These are phyloP conservation scores for Neurospora sp. DNA, from an alignment of 2,329 filamentous ascomycete species.

Conservation along the genomic window DNA sequence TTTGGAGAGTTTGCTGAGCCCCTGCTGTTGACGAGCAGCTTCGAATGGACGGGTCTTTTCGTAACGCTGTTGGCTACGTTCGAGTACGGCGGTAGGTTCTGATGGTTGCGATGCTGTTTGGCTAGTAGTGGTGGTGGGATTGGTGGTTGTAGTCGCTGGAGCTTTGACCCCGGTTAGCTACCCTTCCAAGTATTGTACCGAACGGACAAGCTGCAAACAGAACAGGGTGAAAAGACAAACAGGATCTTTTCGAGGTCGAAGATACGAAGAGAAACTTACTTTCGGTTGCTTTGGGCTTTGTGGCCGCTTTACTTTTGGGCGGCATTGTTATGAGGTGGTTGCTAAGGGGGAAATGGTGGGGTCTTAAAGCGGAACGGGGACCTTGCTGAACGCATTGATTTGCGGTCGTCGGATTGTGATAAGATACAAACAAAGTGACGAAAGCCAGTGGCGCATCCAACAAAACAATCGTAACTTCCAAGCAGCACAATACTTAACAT, in stretches of 20 bases:
- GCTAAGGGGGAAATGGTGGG: conserved; percentile 7
- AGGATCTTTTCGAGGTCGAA: not conserved
- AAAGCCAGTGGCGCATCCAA: not conserved
- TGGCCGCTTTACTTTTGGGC: conserved; percentile 22
- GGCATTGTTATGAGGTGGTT: conserved; percentile 20
- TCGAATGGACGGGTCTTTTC: conserved; percentile 41
- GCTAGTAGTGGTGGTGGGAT: conserved; percentile 3
- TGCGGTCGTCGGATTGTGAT: not conserved
- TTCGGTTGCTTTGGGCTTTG: conserved; percentile 22
- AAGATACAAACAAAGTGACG: not conserved
- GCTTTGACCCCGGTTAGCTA: not conserved
- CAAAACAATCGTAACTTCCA: not conserved
- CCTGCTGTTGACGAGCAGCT: conserved; percentile 32
- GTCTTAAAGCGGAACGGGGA: conserved; percentile 1
- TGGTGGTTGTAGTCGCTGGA: conserved; percentile 1
- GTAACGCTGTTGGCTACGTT: conserved; percentile 37
- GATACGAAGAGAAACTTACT: conserved; percentile 13
- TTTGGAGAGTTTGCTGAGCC: conserved; percentile 34
- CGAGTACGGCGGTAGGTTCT: conserved; percentile 34
- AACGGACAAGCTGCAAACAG: not conserved
- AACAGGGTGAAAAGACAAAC: not conserved
- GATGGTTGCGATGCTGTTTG: conserved; percentile 21
- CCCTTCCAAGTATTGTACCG: not conserved
- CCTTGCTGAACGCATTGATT: not conserved
- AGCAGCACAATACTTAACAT: not conserved